Evolutionary conservation across 2,329 filamentous ascomycete species (phyloP).

Genomic region (Sphaceloma murrayae): DNA sequence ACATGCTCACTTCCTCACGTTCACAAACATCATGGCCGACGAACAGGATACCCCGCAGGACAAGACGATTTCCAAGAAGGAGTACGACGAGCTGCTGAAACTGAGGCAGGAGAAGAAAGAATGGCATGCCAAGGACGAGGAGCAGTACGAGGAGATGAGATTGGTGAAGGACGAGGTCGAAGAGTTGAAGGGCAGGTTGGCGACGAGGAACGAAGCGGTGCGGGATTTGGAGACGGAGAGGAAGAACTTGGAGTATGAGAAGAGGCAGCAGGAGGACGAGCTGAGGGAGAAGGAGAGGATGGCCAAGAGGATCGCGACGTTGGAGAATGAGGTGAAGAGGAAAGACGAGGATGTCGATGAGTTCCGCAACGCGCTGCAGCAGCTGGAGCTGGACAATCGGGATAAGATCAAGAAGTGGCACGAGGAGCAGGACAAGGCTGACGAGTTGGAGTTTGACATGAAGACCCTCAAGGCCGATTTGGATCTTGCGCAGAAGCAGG

Average conservation of each 20-base stretch:
- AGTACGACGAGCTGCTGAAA: neutral
- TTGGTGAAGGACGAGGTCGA: slow-evolving; percentile 65
- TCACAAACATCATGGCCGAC: slow-evolving; percentile 1
- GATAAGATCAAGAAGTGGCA: neutral
- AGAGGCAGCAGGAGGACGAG: slow-evolving; percentile 55
- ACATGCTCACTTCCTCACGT: neutral
- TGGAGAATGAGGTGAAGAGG: slow-evolving; percentile 17
- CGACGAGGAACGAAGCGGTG: neutral
- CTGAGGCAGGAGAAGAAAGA: slow-evolving; percentile 33
- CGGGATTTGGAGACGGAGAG: too few relatives aligned
- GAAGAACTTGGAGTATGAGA: slow-evolving; percentile 16
- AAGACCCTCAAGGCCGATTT: neutral
- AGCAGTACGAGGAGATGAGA: slow-evolving; percentile 66
- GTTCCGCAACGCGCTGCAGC: neutral
- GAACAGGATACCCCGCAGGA: neutral
- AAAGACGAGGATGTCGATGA: neutral
- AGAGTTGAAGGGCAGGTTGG: slow-evolving; percentile 26
- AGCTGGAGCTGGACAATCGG: slow-evolving; percentile 5
- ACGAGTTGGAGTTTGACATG: neutral
- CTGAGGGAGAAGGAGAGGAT: slow-evolving; percentile 53
- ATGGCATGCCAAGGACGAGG: slow-evolving; percentile 60
- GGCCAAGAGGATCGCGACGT: slow-evolving; percentile 35
- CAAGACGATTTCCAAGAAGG: neutral
- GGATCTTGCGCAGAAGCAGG: neutral
- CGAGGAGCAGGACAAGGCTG: neutral